phyloP scores from a whole-genome alignment of 2,329 filamentous ascomycete genomes.

The Coniochaeta hoffmannii region DNA sequence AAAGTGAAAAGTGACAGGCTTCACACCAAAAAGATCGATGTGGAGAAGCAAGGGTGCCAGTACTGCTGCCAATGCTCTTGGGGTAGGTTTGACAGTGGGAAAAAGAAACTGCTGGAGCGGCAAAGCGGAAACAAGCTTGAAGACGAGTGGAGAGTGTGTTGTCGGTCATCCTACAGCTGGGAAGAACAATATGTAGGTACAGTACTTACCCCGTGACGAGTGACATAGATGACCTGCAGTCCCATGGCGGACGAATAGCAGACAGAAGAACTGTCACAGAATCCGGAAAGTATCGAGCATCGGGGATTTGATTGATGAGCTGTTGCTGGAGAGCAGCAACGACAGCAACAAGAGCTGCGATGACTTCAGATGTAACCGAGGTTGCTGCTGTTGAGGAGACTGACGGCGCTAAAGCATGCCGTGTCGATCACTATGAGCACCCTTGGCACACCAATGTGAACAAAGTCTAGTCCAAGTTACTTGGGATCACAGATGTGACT shows the following conservation, averaged over 20 bases:
- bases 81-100: background rate
- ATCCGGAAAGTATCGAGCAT: background rate
- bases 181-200: background rate
- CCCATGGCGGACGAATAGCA: slow-evolving; percentile 38
- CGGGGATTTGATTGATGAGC: background rate
- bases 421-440: too few species aligned
- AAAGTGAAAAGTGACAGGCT: background rate
- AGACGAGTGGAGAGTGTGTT: background rate
- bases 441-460: too few species aligned
- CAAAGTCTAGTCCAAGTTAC: too few species aligned
- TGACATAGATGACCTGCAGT: slow-evolving; percentile 65
- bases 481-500: too few species aligned
- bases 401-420: too few species aligned
- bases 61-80: background rate
- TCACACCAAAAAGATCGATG: background rate
- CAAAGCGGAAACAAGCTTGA: background rate
- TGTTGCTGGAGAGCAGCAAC: background rate
- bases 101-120: background rate
- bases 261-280: background rate
- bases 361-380: background rate
- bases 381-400: background rate
- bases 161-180: background rate
- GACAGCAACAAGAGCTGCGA: background rate
- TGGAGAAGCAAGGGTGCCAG: background rate
- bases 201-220: slow-evolving; percentile 63